Percentiles rank a stretch among this genome's conserved stretches.
phyloP scores from a whole-genome alignment of 2,329 filamentous ascomycete genomes.

The Pseudogymnoascus sp. region DNA sequence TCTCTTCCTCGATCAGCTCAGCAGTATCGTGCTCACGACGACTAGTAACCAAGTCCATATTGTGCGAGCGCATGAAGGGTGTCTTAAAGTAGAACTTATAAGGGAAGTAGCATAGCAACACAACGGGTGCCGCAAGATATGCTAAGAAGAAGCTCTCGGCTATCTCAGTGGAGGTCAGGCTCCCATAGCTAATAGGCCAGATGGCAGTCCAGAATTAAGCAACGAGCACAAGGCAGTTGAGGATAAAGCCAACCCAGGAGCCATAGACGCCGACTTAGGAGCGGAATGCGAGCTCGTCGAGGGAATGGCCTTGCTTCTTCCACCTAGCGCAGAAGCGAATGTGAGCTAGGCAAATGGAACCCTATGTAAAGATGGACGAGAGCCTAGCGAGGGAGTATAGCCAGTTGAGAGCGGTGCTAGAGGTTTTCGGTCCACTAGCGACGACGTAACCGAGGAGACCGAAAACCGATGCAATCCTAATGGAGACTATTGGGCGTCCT shows the following conservation, averaged over 20 bases:
- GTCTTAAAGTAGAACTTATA: constrained; percentile 33
- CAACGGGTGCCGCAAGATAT: constrained; percentile 32
- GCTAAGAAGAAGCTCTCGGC: constrained; percentile 28
- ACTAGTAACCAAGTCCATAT: constrained; percentile 45
- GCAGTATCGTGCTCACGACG: constrained; percentile 19
- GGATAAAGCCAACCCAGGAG: constrained; percentile 50
- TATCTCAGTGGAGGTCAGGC: background rate
- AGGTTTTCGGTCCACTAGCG: constrained; percentile 34
- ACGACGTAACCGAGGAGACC: constrained; percentile 41
- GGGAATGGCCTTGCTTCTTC: constrained; percentile 45
- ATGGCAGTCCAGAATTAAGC: constrained; percentile 20
- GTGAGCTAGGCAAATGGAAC: constrained; percentile 55
- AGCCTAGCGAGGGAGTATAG: constrained; percentile 55
- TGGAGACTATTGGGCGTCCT: constrained; percentile 46
- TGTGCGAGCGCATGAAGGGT: constrained; percentile 35
- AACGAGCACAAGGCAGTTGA: constrained; percentile 48
- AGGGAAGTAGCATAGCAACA: background rate
- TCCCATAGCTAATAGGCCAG: background rate
- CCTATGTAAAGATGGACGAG: constrained; percentile 57
- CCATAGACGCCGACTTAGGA: constrained; percentile 52
- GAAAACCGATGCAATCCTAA: constrained; percentile 38
- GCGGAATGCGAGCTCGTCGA: constrained; percentile 58
- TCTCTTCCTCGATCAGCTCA: background rate
- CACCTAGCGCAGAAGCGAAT: constrained; percentile 60
- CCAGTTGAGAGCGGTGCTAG: constrained; percentile 51